Evolutionary conservation across 345 rosid species (phyloP).

Genomic region (Corchorus capsularis): DNA sequence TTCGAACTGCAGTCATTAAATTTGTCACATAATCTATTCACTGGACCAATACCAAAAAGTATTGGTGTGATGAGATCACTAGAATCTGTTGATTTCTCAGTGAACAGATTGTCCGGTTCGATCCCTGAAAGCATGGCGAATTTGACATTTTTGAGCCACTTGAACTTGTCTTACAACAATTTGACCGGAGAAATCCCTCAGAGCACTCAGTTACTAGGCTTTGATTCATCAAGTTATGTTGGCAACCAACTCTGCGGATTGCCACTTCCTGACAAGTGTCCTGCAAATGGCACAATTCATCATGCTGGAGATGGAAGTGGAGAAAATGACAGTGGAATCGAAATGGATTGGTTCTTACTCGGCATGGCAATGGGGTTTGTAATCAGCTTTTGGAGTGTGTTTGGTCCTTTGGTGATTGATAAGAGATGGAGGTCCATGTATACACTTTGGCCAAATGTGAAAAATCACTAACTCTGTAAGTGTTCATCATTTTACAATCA

Average conservation of each 20-base stretch:
- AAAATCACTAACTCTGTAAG: conserved; percentile 1
- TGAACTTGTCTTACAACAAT: conserved; percentile 29
- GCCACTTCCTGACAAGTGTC: conserved; percentile 19
- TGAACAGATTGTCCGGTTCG: conserved; percentile 22
- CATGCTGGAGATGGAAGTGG: neutral
- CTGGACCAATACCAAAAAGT: conserved; percentile 17
- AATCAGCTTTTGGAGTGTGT: conserved; percentile 3
- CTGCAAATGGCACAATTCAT: neutral
- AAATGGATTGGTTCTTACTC: neutral
- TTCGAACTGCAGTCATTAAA: conserved; percentile 13
- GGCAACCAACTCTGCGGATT: conserved; percentile 32
- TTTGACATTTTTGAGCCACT: conserved; percentile 21
- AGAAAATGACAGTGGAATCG: neutral
- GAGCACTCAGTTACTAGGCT: conserved; percentile 24
- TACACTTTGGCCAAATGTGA: neutral
- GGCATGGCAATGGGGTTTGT: neutral
- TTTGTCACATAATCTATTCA: conserved; percentile 19
- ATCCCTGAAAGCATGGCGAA: conserved; percentile 27
- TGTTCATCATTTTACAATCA: too few species aligned
- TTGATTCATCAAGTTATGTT: conserved; percentile 15
- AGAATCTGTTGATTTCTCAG: conserved; percentile 24
- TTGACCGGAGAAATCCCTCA: conserved; percentile 25
- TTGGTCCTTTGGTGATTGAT: neutral
- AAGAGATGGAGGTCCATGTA: neutral
- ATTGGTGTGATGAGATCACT: conserved; percentile 20